Base-by-base conservation (phyloP, 352 stramenopile species). In the Pythium dissimile region DNA sequence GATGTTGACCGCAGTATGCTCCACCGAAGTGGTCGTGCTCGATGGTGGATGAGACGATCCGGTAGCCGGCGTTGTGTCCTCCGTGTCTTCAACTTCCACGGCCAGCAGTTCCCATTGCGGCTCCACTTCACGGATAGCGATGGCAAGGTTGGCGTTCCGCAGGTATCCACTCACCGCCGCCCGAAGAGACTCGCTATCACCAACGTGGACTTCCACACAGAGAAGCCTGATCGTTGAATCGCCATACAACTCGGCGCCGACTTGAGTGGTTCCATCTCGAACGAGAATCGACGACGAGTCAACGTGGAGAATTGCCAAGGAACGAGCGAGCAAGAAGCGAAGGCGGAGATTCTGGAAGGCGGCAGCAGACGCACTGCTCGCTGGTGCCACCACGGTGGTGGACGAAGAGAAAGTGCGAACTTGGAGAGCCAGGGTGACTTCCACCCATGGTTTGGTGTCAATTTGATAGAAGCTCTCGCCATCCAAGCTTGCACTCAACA, bases 401-500 rank as follows among this genome's bases (percentile, higher is more conserved):
- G 34, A 38, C 18, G 48, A 31, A 0, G 35, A 43, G 23, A 21
- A 48, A 54, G 38, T 21, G 42, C 18, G 44, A 5, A 74, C 18
- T 3, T n/a, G n/a, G n/a, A n/a, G n/a, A n/a, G 47, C 67, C 27
- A 75, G 27, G 16, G 31, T 41, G 3, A 62, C 45, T 11, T 35
- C 42, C 5, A 72, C 34, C 67, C 63, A 75, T 8, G 67, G 64
- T 31, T 45, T 69, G 2, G 66, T 41, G 30, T 75, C 67, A n/a
- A 75, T 51, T 15, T 42, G 54, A 39, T 70, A 70, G 49, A 75
- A 69, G 8, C 18, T 10, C 31, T 75, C 67, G 9, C 67, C 67
- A 16, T 72, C 67, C 24, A 72, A 34, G 12, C 20, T 21, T 2
- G 59, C 48, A 27, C 60, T 58, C 0, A 70, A 20, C 9, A 75